Evolutionary conservation across 2,329 filamentous ascomycete species (phyloP).

Genomic region (Fusarium fujikuroi): DNA sequence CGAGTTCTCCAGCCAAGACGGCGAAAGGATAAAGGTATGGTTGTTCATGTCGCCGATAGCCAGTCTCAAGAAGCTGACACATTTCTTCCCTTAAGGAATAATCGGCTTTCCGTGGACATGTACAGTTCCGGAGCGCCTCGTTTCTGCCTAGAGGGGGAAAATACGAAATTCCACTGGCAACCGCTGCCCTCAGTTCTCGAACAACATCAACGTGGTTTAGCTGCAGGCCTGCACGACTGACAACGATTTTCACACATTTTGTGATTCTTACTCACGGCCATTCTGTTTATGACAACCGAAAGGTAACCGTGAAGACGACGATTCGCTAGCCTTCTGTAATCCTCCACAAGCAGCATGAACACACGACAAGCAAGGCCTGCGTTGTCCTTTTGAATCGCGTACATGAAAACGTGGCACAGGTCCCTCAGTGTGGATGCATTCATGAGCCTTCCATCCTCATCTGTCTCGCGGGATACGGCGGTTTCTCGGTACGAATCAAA

Average conservation of each 20-base stretch:
- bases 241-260: neutral
- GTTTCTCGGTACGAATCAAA: neutral
- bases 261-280: neutral
- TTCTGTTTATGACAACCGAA: neutral
- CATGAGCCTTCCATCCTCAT: neutral
- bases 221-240: neutral
- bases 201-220: neutral
- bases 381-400: neutral
- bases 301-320: neutral
- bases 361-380: neutral
- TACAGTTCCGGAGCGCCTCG: too few species aligned
- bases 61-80: neutral
- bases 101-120: too few species aligned
- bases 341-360: neutral
- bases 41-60: neutral
- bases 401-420: neutral
- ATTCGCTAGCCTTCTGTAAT: neutral
- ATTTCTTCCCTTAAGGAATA: neutral
- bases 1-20: neutral
- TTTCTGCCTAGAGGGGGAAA: neutral
- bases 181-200: neutral
- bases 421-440: neutral
- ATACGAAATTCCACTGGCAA: neutral
- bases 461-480: neutral
- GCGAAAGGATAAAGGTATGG: neutral